Evolutionary conservation across 805 yeast species (phyloP), one percentile per base, ranked within the genome.

Genomic region (Wickerhamiella spandovensis): DNA sequence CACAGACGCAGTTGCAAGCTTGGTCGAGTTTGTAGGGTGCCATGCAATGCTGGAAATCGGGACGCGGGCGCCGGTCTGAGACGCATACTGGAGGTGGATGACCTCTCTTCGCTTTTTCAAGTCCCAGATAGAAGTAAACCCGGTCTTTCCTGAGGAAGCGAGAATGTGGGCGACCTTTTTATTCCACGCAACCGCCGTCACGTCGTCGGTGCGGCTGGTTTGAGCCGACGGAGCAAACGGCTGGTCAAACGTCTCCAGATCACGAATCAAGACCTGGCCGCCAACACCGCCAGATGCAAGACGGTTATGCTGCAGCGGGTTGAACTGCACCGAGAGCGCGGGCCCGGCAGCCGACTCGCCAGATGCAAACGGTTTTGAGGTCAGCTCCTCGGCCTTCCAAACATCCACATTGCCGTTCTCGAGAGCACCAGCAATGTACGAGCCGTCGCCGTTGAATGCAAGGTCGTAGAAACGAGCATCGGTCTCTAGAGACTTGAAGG

Each of bases 101-200:
- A 90, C 95, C 67, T 90, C 97, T 61, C 86, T 78, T 63, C 81
- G 82, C 41, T 88, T 79, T 61, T 84, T 84, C 56, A 89, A 72
- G 67, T 92, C 97, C 97, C 97, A 92, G 56, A 92, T 81, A 1
- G 96, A 82, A 2, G 96, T 81, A 64, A 78, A 84, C 15, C 95
- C 94, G 15, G 86, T 76, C 58, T 79, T 77, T 46, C 95, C 87
- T 12, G 95, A 94, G 48, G 86, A 74, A 18, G 97, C 97, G 65
- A 92, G 78, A 57, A 92, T 89, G 61, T 90, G 95, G 39, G 82
- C 70, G 50, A 84, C 82, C 35, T 77, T 71, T 61, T 81, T 79
- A 69, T 92, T 92, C 97, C 97, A 92, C 2, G 96, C 78, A 24
- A 92, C 76, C 37, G 84, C 76, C 37, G 81, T 76, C 51, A 92